These are phyloP conservation scores for Cyclostephanos tholiformis DNA, from an alignment of 108 stramenopile genomes.

Conservation along the genomic window DNA sequence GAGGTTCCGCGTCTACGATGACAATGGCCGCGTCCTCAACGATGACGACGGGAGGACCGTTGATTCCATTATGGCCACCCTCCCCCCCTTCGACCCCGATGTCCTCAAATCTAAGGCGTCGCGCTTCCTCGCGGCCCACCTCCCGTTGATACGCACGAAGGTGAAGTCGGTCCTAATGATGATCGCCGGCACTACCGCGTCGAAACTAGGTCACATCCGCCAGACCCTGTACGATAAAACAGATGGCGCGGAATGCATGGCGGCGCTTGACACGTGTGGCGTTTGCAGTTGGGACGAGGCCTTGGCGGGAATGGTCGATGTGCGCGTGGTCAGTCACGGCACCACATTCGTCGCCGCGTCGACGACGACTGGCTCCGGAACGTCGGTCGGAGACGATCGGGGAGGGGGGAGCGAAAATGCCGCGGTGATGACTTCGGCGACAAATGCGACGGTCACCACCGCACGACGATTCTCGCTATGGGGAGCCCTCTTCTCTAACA, in stretches of 20 bases:
- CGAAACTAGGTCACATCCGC: constrained; percentile 82
- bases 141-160: constrained; percentile 83
- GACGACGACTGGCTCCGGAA: background rate
- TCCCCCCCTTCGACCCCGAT: constrained; percentile 73
- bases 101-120: constrained; percentile 70
- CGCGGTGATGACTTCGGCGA: background rate
- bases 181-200: constrained; percentile 88
- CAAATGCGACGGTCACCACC: background rate
- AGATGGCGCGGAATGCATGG: constrained; percentile 73
- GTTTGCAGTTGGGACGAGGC: constrained; percentile 85
- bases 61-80: constrained; percentile 56
- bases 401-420: background rate
- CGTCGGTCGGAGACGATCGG: constrained; percentile 14
- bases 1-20: constrained; percentile 38
- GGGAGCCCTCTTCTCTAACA: constrained; percentile 83
- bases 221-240: constrained; percentile 89
- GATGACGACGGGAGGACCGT: constrained; percentile 6
- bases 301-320: constrained; percentile 71
- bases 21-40: background rate
- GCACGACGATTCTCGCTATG: constrained; percentile 77
- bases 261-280: constrained; percentile 50
- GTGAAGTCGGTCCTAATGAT: constrained; percentile 75
- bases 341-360: constrained; percentile 18
- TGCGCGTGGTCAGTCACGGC: constrained; percentile 62
- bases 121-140: constrained; percentile 78